These are phyloP conservation scores for Lepiota venenata DNA, from an alignment of 768 basidiomycete species.

Conservation along the genomic window DNA sequence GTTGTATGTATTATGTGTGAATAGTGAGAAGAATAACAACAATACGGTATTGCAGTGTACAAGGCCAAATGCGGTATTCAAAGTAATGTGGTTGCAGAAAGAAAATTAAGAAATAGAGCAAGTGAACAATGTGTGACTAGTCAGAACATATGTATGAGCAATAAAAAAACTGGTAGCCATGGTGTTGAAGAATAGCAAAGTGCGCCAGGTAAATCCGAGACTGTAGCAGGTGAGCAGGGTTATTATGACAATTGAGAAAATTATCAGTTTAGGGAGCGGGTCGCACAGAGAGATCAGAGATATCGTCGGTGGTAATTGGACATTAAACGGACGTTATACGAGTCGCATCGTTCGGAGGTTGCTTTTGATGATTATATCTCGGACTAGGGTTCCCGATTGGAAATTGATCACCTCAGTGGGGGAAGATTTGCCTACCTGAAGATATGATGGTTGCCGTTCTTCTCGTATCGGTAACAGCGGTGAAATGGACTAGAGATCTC, in stretches of 20 bases:
- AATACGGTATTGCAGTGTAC: background rate
- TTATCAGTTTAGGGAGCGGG: no score
- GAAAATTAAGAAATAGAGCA: background rate
- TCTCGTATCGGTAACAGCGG: constrained; percentile 79
- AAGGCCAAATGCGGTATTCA: background rate
- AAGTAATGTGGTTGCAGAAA: background rate
- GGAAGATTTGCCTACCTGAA: constrained; percentile 45
- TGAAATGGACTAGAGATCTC: constrained; percentile 60
- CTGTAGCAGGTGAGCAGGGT: no score
- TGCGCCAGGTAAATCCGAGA: no score
- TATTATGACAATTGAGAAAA: no score
- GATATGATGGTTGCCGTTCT: constrained; percentile 71
- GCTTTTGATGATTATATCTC: constrained; percentile 66
- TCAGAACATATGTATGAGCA: constrained; percentile 3
- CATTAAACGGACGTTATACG: constrained; percentile 25
- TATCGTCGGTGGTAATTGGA: background rate
- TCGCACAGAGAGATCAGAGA: background rate
- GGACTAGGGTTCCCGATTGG: constrained; percentile 38
- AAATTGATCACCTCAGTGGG: constrained; percentile 5
- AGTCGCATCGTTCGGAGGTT: constrained; percentile 61
- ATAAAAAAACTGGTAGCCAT: constrained; percentile 1
- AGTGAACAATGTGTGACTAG: background rate
- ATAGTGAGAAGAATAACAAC: constrained; percentile 3
- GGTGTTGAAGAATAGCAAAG: background rate
- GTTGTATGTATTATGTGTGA: background rate